Conservation (phyloP, 441 rosid genomes). For the Erodium chrysanthum region DNA sequence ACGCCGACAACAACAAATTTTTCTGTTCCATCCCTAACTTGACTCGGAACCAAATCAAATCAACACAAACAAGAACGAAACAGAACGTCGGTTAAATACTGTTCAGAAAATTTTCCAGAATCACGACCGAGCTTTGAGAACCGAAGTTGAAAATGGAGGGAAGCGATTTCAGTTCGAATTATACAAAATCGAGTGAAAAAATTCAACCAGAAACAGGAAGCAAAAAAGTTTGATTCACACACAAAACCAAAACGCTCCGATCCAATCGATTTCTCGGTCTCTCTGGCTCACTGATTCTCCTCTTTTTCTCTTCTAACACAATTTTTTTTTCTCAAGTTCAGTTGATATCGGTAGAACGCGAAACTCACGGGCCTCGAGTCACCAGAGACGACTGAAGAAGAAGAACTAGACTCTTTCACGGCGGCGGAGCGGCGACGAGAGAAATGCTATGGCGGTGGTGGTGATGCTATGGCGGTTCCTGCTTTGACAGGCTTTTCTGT, state of each 20-base stretch:
- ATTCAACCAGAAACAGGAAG: background rate
- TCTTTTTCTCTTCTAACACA: background rate
- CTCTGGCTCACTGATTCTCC: background rate
- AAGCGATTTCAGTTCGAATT: background rate
- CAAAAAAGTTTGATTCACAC: background rate
- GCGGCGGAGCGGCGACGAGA: background rate
- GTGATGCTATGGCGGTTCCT: background rate
- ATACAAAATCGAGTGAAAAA: background rate
- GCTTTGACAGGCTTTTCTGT: background rate
- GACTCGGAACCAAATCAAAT: no score
- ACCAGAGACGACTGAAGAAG: background rate
- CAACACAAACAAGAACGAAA: no score
- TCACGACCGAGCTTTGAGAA: background rate
- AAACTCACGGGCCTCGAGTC: background rate
- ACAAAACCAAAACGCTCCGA: background rate
- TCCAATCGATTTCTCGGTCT: background rate
- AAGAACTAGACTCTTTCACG: background rate
- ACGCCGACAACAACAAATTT: constrained; percentile 45
- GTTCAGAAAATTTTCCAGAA: no score
- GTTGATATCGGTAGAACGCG: no score
- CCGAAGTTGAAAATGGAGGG: background rate
- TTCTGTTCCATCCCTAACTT: constrained; percentile 49
- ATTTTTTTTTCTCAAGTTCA: no score
- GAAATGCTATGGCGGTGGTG: background rate
- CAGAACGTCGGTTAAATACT: no score